Conservation (phyloP, 1,139 yeast species). For the Saccharomyces hybrid region DNA sequence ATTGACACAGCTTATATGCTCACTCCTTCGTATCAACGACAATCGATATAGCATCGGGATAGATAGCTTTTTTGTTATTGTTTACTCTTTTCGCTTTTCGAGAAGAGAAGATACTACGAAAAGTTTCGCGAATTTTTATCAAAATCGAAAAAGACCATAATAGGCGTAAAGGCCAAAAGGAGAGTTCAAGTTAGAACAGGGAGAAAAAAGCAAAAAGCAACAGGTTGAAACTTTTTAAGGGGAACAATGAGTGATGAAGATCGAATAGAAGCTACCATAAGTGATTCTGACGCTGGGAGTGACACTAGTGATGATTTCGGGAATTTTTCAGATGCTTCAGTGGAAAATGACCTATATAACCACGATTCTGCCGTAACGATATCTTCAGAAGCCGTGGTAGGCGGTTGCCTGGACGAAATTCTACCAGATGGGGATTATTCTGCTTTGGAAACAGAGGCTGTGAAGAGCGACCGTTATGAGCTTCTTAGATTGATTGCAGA, state of each 20-base stretch:
- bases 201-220: not conserved
- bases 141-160: not conserved
- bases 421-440: slow-evolving; percentile 2
- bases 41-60: not conserved
- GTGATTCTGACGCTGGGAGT: slow-evolving; percentile 10
- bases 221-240: not conserved
- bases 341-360: slow-evolving; percentile 11
- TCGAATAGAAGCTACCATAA: not conserved
- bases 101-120: not conserved
- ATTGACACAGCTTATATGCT: not conserved
- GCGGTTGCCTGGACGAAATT: slow-evolving; percentile 4
- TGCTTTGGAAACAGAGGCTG: not conserved
- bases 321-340: slow-evolving; percentile 29
- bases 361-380: not conserved
- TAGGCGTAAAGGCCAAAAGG: not conserved
- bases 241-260: slow-evolving; percentile 1
- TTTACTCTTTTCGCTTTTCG: not conserved
- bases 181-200: not conserved
- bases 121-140: not conserved
- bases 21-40: not conserved
- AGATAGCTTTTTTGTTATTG: not conserved
- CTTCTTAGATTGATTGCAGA: slow-evolving; percentile 18
- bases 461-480: not conserved
- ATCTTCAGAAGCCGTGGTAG: slow-evolving; percentile 2
- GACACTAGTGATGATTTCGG: slow-evolving; percentile 26